Percentiles rank a stretch among this genome's conserved stretches.
Evolutionary conservation across 2,329 filamentous ascomycete species (phyloP).

Genomic region (Cryphonectria japonica): DNA sequence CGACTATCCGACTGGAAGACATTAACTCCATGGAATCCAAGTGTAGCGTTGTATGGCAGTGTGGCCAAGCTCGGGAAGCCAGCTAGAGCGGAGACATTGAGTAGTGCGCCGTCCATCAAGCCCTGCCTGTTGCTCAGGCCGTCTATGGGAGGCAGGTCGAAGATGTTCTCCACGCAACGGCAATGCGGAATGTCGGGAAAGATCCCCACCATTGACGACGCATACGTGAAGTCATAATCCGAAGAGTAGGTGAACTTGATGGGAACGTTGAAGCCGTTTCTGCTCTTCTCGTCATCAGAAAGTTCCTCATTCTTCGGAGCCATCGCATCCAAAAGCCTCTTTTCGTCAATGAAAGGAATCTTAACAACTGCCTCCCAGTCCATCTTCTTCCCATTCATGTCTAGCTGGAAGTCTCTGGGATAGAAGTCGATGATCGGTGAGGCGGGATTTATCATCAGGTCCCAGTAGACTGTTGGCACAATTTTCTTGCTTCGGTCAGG

Average conservation of each 20-base stretch:
- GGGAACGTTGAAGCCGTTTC: slow-evolving; percentile 90
- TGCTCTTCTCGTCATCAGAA: slow-evolving; percentile 74
- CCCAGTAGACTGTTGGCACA: slow-evolving; percentile 83
- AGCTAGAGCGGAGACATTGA: slow-evolving; percentile 82
- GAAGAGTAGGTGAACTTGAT: slow-evolving; percentile 89
- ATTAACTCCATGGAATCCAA: slow-evolving; percentile 87
- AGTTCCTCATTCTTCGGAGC: slow-evolving; percentile 78
- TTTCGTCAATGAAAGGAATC: slow-evolving; percentile 97
- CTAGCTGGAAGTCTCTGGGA: slow-evolving; percentile 91
- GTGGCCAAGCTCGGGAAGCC: slow-evolving; percentile 92
- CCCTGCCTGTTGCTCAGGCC: slow-evolving; percentile 85
- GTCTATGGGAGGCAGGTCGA: slow-evolving; percentile 90
- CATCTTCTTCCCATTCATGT: slow-evolving; percentile 99
- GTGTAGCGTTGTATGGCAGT: slow-evolving; percentile 77
- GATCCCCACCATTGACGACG: slow-evolving; percentile 83
- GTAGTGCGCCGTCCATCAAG: slow-evolving; percentile 79
- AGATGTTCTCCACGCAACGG: slow-evolving; percentile 93
- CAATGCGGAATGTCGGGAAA: slow-evolving; percentile 89
- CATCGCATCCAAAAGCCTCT: slow-evolving; percentile 83
- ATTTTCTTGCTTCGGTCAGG: slow-evolving; percentile 98
- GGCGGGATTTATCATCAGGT: slow-evolving; percentile 86
- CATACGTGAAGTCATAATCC: slow-evolving; percentile 79
- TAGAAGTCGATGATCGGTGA: slow-evolving; percentile 99
- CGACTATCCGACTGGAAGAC: slow-evolving; percentile 96
- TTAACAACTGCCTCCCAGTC: slow-evolving; percentile 99